These are phyloP conservation scores for Telfairia occidentalis DNA, from an alignment of 331 rosid species.

Conservation along the genomic window DNA sequence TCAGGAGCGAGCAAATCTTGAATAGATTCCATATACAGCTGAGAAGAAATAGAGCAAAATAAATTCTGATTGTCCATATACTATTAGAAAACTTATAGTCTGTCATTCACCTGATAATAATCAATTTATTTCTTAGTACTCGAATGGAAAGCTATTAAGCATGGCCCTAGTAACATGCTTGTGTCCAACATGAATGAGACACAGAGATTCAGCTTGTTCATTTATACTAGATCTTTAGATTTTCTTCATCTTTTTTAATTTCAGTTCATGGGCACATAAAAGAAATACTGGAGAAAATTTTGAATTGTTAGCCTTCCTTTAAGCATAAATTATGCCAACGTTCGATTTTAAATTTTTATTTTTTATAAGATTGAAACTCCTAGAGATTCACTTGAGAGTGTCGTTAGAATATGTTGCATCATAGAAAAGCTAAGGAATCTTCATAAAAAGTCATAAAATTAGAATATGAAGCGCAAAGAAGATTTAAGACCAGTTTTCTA, in stretches of 20 bases:
- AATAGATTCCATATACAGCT: slow-evolving; percentile 63
- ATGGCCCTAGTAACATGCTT: not conserved
- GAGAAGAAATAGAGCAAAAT: slow-evolving; percentile 6
- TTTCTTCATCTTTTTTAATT: not conserved
- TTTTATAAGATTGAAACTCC: not conserved
- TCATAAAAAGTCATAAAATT: not conserved
- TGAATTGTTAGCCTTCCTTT: not conserved
- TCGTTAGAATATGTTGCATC: not conserved
- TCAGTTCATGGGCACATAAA: not conserved
- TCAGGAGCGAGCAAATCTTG: slow-evolving; percentile 68
- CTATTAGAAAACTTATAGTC: not conserved
- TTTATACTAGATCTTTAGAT: not conserved
- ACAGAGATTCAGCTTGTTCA: not conserved
- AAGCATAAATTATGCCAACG: not conserved
- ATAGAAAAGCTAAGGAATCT: not conserved
- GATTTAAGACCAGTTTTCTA: not conserved
- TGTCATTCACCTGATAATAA: not conserved
- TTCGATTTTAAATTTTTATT: not conserved
- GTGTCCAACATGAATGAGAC: not conserved
- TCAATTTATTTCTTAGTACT: not conserved
- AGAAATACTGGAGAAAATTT: not conserved
- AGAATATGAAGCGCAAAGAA: not conserved
- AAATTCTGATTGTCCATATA: not conserved
- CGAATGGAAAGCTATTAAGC: not conserved
- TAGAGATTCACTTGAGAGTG: not conserved